Base-by-base conservation (phyloP, 352 stramenopile genomes). In the Nothophytophthora sp. region DNA sequence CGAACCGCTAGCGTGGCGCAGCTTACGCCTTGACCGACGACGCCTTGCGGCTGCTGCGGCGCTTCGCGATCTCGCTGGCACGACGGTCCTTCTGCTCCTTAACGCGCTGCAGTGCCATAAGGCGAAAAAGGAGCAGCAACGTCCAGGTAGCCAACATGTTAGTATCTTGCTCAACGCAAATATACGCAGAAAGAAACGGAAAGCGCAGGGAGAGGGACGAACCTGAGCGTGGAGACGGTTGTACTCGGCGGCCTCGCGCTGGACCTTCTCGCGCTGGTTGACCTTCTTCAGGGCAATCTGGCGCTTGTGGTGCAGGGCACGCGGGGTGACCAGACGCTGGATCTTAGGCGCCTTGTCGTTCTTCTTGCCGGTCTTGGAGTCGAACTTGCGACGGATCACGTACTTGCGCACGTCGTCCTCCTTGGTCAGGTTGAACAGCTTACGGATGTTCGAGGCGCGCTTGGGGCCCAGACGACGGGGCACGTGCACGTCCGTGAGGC, bases 371-470 rank as follows among this genome's bases (percentile, higher is more conserved):
- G 96, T 99, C 87, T 99, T 99, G 70, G 97, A 98, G 41, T 97
- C 97, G 79, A 99, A 99, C 66, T 96, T 98, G 74, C 97, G 96
- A 56, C 86, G 80, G 68, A 99, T 99, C 29, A 99, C 97, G 77
- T 98, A 99, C 86, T 99, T 99, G 56, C 93, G 86, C 29, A 99
- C 96, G 85, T 99, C 97, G 74, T 99, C 97, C 44, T 99, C 96
- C 91, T 99, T 99, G 75, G 84, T 94, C 65, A 99, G 87, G 90
- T 99, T 99, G 88, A 99, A 99, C 59, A 99, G 79, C 86, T 99
- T 99, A 71, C 97, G 97, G 82, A 99, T 99, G 80, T 99, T 99
- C 80, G 96, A 99, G 55, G 97, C 97, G 71, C 98, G 92, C 96
- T 99, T 99, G 59, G 98, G 97, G 54, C 97, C 97, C 38, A 99